A percentile compares a stretch with the other conserved stretches of the same genome.
Evolutionary conservation across 805 yeast species (phyloP).

Genomic region (Blastobotrys peoriensis): DNA sequence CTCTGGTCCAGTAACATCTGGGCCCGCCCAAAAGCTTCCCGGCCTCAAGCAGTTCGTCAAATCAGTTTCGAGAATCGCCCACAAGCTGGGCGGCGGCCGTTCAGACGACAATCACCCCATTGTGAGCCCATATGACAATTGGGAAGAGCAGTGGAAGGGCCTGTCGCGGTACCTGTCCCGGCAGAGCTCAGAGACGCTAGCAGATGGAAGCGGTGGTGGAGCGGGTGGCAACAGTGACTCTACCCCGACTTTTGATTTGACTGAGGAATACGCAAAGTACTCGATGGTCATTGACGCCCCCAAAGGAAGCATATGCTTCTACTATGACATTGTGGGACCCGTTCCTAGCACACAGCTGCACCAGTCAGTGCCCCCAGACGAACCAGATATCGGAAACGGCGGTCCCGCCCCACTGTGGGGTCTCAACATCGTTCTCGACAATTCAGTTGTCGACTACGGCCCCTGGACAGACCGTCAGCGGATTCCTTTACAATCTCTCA

Average conservation of each 20-base stretch:
- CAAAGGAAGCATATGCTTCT: constrained; percentile 48
- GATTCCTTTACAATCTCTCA: constrained; percentile 50
- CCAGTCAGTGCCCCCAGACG: constrained; percentile 34
- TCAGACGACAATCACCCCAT: neutral
- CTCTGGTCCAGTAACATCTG: neutral
- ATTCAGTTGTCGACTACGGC: constrained; percentile 74
- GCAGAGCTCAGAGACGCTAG: no score
- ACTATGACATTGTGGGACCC: constrained; percentile 66
- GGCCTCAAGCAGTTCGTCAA: neutral
- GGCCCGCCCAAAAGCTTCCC: neutral
- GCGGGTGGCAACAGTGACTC: constrained; percentile 27
- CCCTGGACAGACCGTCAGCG: constrained; percentile 95
- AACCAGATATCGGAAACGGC: constrained; percentile 47
- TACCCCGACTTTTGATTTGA: constrained; percentile 29
- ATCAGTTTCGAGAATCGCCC: neutral
- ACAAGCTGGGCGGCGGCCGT: neutral
- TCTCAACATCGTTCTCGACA: constrained; percentile 49
- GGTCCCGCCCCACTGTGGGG: constrained; percentile 58
- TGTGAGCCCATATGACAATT: neutral
- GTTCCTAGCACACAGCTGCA: constrained; percentile 38
- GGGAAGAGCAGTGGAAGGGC: constrained; percentile 60
- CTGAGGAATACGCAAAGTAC: constrained; percentile 75
- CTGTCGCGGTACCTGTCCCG: constrained; percentile 49
- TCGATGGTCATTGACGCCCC: constrained; percentile 63
- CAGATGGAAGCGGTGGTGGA: neutral